These are phyloP conservation scores for Dactylonectria estremocensis DNA, from an alignment of 2,329 filamentous ascomycete species.

Conservation along the genomic window DNA sequence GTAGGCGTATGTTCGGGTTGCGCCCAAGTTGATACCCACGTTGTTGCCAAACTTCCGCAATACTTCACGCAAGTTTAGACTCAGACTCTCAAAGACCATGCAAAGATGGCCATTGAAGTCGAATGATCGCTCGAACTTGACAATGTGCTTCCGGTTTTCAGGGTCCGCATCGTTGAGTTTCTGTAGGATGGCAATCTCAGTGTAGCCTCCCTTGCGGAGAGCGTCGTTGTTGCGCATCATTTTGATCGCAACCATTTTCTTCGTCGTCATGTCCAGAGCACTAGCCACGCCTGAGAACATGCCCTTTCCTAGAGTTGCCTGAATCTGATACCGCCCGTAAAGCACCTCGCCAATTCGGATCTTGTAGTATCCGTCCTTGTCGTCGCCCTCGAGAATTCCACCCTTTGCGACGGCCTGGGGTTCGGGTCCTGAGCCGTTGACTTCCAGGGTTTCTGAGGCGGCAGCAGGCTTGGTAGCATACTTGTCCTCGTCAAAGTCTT, in stretches of 20 bases:
- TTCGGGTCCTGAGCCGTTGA: constrained; percentile 63
- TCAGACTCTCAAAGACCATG: constrained; percentile 96
- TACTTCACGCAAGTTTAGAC: constrained; percentile 93
- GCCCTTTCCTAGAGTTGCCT: constrained; percentile 89
- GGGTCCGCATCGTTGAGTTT: constrained; percentile 89
- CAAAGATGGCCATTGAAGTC: constrained; percentile 96
- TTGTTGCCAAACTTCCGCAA: constrained; percentile 97
- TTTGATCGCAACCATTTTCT: constrained; percentile 91
- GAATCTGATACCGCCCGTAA: constrained; percentile 90
- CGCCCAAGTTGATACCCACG: constrained; percentile 89
- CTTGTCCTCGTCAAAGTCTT: constrained; percentile 80
- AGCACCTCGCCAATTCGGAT: constrained; percentile 92
- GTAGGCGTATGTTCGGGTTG: constrained; percentile 90
- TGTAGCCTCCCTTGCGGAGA: constrained; percentile 91
- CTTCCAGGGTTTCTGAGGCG: constrained; percentile 53
- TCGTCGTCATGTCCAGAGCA: constrained; percentile 82
- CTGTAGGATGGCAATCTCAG: constrained; percentile 93
- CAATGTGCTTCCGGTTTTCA: constrained; percentile 91
- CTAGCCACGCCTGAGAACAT: constrained; percentile 98
- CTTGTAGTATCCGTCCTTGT: constrained; percentile 96
- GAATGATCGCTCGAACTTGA: constrained; percentile 89
- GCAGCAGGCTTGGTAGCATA: constrained; percentile 67
- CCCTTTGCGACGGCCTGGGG: constrained; percentile 76
- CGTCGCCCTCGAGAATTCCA: constrained; percentile 92
- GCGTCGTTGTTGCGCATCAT: constrained; percentile 98